Conservation (phyloP, 2,329 filamentous ascomycete species). For the Colletotrichum zoysiae region DNA sequence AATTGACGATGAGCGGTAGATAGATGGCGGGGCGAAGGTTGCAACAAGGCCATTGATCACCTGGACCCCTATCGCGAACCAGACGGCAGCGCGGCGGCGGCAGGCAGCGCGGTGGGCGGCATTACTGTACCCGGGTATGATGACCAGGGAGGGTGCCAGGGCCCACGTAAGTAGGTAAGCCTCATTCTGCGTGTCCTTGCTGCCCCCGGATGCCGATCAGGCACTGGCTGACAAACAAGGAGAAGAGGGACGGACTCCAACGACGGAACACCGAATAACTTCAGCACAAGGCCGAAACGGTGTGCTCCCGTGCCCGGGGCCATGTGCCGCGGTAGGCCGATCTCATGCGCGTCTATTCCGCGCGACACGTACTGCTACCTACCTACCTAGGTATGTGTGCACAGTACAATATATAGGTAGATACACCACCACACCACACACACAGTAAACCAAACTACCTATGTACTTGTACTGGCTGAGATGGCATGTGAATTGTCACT, state of each 20-base stretch:
- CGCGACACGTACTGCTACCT: background rate
- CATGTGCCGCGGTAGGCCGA: background rate
- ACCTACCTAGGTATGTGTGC: too few species aligned
- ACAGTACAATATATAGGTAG: background rate
- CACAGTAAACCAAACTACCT: background rate
- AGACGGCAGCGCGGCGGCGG: slow-evolving; percentile 12
- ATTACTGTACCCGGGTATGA: too few species aligned
- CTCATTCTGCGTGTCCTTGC: slow-evolving; percentile 37
- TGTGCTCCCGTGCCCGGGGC: background rate
- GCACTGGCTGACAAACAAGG: slow-evolving; percentile 25
- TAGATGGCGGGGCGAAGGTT: background rate
- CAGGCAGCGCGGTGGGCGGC: slow-evolving; percentile 2
- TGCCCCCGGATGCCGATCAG: slow-evolving; percentile 30
- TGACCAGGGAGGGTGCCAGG: slow-evolving; percentile 26
- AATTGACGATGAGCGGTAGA: slow-evolving; percentile 8
- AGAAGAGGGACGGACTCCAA: slow-evolving; percentile 15
- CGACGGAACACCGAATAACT: background rate
- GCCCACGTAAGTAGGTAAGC: slow-evolving; percentile 35
- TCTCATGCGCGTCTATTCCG: slow-evolving; percentile 10
- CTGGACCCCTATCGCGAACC: slow-evolving; percentile 17
- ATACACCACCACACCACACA: background rate
- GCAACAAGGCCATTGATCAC: background rate
- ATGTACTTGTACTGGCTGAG: slow-evolving; percentile 4
- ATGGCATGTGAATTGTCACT: slow-evolving; percentile 37
- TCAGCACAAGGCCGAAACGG: slow-evolving; percentile 8